phyloP scores from a whole-genome alignment of 2,329 filamentous ascomycete genomes.

The Exophiala bonariae region DNA sequence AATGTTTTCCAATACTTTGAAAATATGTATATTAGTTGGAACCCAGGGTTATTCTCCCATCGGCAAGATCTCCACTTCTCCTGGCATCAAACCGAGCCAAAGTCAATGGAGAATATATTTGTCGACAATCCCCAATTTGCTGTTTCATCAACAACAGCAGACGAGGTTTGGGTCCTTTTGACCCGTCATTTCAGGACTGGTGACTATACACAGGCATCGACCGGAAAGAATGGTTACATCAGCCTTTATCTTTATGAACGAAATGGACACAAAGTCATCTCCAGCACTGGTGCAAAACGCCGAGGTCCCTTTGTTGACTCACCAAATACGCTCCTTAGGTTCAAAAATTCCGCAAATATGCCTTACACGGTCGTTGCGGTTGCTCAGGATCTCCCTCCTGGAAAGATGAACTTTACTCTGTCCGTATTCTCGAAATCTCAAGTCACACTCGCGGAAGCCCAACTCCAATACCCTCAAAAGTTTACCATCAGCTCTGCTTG shows the following conservation, averaged over 20 bases:
- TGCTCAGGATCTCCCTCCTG: conserved; percentile 73
- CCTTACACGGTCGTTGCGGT: conserved; percentile 69
- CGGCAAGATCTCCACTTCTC: conserved; percentile 88
- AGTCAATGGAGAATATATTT: conserved; percentile 17
- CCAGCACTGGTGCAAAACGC: conserved; percentile 70
- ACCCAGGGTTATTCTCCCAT: conserved; percentile 75
- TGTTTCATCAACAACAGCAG: conserved; percentile 54
- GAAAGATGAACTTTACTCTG: conserved; percentile 80
- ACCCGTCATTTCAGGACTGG: conserved; percentile 79
- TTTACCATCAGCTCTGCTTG: conserved; percentile 66
- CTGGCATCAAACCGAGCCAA: conserved; percentile 64
- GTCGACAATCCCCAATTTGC: conserved; percentile 67
- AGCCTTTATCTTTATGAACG: conserved; percentile 79
- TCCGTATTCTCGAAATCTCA: conserved; percentile 72
- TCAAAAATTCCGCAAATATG: conserved; percentile 58
- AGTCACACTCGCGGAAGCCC: conserved; percentile 63
- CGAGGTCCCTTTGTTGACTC: conserved; percentile 90
- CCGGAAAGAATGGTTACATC: conserved; percentile 72
- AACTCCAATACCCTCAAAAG: conserved; percentile 59
- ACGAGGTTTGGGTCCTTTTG: conserved; percentile 78
- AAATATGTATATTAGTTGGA: conserved; percentile 97
- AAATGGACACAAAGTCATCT: conserved; percentile 68
- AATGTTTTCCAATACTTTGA: conserved; percentile 90
- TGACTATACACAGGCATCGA: conserved; percentile 54
- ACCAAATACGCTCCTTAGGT: conserved; percentile 81